Percentiles rank a stretch among this genome's conserved stretches.
These are phyloP conservation scores for Rhynchosporium agropyri DNA, from an alignment of 2,329 filamentous ascomycete genomes.

Conservation along the genomic window DNA sequence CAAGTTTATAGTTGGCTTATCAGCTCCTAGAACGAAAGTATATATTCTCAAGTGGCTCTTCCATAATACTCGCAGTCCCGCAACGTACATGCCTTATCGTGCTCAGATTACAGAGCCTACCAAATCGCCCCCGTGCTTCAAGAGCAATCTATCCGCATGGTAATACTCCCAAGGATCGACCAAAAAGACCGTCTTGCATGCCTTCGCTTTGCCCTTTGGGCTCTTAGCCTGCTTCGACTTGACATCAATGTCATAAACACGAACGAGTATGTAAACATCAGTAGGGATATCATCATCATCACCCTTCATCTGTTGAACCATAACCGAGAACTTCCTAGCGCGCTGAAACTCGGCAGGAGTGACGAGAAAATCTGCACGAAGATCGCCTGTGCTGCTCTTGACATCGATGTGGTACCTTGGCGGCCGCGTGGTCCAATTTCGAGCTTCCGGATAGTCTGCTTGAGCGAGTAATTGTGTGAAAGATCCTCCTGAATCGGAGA, in stretches of 20 bases:
- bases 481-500: conserved; percentile 8
- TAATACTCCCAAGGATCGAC: conserved; percentile 24
- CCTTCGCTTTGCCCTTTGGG: conserved; percentile 1
- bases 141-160: conserved; percentile 18
- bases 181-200: conserved; percentile 12
- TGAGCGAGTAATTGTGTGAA: conserved; percentile 18
- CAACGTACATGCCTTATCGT: neutral
- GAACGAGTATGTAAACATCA: conserved; percentile 17
- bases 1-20: too few relatives aligned
- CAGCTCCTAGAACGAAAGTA: too few relatives aligned
- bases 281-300: conserved; percentile 3
- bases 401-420: conserved; percentile 22
- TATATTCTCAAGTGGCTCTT: too few relatives aligned
- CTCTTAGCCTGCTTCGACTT: neutral
- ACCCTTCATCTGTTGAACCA: conserved; percentile 18
- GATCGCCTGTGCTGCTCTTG: conserved; percentile 10
- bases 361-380: conserved; percentile 2
- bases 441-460: conserved; percentile 12
- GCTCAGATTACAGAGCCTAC: conserved; percentile 11
- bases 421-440: conserved; percentile 10
- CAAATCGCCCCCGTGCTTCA: conserved; percentile 11
- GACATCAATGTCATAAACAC: conserved; percentile 15
- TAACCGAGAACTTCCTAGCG: conserved; percentile 10
- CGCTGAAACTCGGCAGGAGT: conserved; percentile 7
- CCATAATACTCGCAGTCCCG: too few relatives aligned